phyloP scores from a whole-genome alignment of 176 grass and related monocot species.

The Lolium perenne region DNA sequence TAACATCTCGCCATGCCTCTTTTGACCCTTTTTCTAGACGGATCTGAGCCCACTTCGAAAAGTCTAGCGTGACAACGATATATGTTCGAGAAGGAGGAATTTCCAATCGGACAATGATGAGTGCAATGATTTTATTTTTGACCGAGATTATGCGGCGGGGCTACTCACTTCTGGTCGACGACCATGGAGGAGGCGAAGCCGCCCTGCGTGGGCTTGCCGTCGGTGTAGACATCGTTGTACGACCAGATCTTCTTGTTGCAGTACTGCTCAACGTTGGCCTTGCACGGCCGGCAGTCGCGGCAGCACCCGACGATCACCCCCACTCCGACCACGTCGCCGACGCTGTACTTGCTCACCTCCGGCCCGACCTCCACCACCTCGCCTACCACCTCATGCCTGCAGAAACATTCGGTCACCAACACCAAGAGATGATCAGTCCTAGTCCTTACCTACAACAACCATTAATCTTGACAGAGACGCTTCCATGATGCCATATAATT shows the following conservation, averaged over 20 bases:
- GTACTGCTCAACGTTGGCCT: slow-evolving; percentile 88
- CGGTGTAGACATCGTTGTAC: slow-evolving; percentile 93
- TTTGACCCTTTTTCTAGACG: slow-evolving; percentile 15
- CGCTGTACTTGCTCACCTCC: slow-evolving; percentile 51
- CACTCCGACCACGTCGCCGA: slow-evolving; percentile 72
- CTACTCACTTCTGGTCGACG: slow-evolving; percentile 91
- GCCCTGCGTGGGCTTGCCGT: slow-evolving; percentile 81
- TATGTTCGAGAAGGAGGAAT: no score
- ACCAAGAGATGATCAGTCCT: neutral
- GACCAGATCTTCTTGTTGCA: slow-evolving; percentile 96
- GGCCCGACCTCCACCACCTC: slow-evolving; percentile 86
- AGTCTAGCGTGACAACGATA: neutral
- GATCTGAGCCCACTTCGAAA: neutral
- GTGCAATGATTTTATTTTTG: neutral
- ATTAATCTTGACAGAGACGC: neutral
- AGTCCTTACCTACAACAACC: neutral
- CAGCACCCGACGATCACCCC: slow-evolving; percentile 86
- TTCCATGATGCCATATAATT: neutral
- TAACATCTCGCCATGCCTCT: neutral
- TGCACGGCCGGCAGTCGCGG: slow-evolving; percentile 79
- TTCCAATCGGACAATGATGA: neutral
- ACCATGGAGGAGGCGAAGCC: slow-evolving; percentile 89
- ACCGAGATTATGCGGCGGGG: neutral
- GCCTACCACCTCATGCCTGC: slow-evolving; percentile 92
- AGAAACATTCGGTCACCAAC: neutral